Base-by-base conservation (phyloP, 768 basidiomycete species). In the Saitozyma podzolica region DNA sequence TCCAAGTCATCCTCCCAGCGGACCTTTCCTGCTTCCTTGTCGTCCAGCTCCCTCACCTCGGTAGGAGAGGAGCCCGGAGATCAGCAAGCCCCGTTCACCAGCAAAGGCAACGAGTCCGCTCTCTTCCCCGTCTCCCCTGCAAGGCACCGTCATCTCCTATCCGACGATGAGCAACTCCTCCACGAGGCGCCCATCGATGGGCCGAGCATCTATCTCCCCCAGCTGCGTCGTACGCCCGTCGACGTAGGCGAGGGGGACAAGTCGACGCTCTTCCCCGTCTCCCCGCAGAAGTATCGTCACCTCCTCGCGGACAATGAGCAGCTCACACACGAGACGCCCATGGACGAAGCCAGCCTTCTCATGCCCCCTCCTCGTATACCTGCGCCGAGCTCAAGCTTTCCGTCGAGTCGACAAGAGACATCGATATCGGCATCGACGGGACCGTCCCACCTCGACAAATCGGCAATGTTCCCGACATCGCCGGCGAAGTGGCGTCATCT, bases 201-300 rank as follows among this genome's bases (percentile, higher is more conserved):
- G 50, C 50, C 14, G 40, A 37, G 29, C 49, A 40, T 10, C 9
- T 20, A n/a, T 39, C 40, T 14, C 39, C 58, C 41, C 29, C 40
- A 51, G 16, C 58, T 14, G 10, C 58, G 7, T 40, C 37, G 19
- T 49, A 45, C 47, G 40, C 49, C 58, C 37, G 49, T 40, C 50
- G 48, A 17, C 4, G 50, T 47, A 19, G 20, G 3, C 59, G 50
- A 8, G 47, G 51, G 17, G 13, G 56, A 57, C 45, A 42, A 43
- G 14, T 57, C 56, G 3, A 40, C 64, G 16, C 47, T 65, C 17
- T 50, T 65, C 16, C 67, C 67, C 29, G 55, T 58, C 49, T 60
- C 57, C 39, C 62, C 66, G 17, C 40, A 43, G 29, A 63, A 61
- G 40, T 40, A 41, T 8, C 57, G 54, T 2, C 65, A 63, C 56